phyloP scores from a whole-genome alignment of 129 eudicot species.

The Artemisia tridentata region DNA sequence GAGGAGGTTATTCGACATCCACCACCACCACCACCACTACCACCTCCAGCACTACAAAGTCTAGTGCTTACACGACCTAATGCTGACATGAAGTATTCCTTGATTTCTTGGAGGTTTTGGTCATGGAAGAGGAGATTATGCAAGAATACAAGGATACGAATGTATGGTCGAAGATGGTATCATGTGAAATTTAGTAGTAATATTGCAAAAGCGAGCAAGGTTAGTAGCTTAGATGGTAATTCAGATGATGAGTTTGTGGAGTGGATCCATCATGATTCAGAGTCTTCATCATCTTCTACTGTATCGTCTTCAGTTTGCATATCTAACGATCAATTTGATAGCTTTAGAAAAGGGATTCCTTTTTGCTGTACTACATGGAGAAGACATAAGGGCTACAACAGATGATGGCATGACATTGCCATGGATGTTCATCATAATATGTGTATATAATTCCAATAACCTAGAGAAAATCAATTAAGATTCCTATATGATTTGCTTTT shows the following conservation, averaged over 20 bases:
- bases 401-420: too few relatives aligned
- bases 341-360: slow-evolving; percentile 31
- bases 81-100: slow-evolving; percentile 18
- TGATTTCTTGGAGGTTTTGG: slow-evolving; percentile 31
- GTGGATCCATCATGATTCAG: slow-evolving; percentile 26
- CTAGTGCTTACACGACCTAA: slow-evolving; percentile 44
- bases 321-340: slow-evolving; percentile 26
- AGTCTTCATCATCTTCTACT: slow-evolving; percentile 17
- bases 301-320: slow-evolving; percentile 20
- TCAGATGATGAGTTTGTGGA: slow-evolving; percentile 26
- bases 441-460: too few relatives aligned
- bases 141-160: slow-evolving; percentile 24
- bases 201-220: slow-evolving; percentile 23
- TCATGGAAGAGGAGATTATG: slow-evolving; percentile 43
- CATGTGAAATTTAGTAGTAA: slow-evolving; percentile 13
- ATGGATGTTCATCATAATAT: too few relatives aligned
- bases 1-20: slow-evolving; percentile 36
- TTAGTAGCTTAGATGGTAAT: slow-evolving; percentile 27
- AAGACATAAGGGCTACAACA: slow-evolving; percentile 15
- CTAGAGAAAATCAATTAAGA: too few relatives aligned
- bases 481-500: too few relatives aligned
- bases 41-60: slow-evolving; percentile 52
- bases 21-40: slow-evolving; percentile 44
- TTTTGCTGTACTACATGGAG: slow-evolving; percentile 39
- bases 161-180: slow-evolving; percentile 16